phyloP scores from a whole-genome alignment of 1,284 basidiomycete species.

The Amylostereum chailletii region DNA sequence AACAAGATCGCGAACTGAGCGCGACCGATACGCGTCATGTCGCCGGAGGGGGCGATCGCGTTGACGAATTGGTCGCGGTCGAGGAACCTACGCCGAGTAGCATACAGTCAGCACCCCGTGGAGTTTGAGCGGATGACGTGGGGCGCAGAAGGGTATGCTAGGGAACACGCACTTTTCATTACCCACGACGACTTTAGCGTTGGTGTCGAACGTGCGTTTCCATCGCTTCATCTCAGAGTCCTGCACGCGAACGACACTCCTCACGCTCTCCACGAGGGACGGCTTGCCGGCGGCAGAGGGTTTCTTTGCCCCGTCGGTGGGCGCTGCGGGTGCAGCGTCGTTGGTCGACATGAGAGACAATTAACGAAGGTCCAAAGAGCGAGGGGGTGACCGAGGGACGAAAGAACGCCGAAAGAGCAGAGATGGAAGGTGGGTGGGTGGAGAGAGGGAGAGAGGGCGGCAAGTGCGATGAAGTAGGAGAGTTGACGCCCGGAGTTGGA shows the following conservation, averaged over 20 bases:
- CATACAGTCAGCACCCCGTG: neutral
- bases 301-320: conserved; percentile 21
- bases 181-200: conserved; percentile 62
- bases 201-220: conserved; percentile 77
- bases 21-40: conserved; percentile 77
- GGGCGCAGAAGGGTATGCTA: neutral
- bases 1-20: conserved; percentile 86
- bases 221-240: conserved; percentile 82
- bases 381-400: too few relatives aligned
- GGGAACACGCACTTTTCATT: conserved; percentile 70
- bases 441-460: too few relatives aligned
- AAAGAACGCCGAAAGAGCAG: too few relatives aligned
- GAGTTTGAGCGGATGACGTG: neutral
- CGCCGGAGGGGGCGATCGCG: conserved; percentile 81
- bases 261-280: conserved; percentile 45
- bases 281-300: conserved; percentile 36
- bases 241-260: conserved; percentile 60
- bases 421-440: too few relatives aligned
- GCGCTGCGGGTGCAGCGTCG: conserved; percentile 26
- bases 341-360: conserved; percentile 27
- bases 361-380: neutral
- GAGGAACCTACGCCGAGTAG: conserved; percentile 49
- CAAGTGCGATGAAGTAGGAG: too few relatives aligned
- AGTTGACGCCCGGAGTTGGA: too few relatives aligned
- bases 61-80: conserved; percentile 83